Evolutionary conservation across 768 basidiomycete species (phyloP), one percentile per base, ranked within the genome.

Genomic region (Pleurotus pulmonarius): DNA sequence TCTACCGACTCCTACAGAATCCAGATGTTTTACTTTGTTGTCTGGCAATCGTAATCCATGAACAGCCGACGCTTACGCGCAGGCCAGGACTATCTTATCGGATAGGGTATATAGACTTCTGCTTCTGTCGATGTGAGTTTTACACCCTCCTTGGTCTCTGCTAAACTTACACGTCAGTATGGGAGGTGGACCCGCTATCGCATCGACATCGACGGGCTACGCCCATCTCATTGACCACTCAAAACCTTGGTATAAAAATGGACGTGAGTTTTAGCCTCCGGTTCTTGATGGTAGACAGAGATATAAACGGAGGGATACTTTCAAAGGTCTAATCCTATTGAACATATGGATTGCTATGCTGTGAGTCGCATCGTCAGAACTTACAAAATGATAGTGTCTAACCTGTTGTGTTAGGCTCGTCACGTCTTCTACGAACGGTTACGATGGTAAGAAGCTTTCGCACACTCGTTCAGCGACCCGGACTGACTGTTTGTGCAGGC

Each of bases 381-480:
- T 53, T 37, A 46, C 25, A 18, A 4, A 18, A 29, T 5, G 12
- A 12, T 20, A 18, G 11, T 40, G 18, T 22, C 25, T 34, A 26
- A n/a, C 15, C 56, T 57, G n/a, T 29, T 13, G 12, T n/a, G 16
- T 56, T 25, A 55, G 54, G 18, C 54, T 55, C 5, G 46, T 55
- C 40, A 55, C 54, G 20, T 55, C 54, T 24, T 45, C 45, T 25
- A 55, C 54, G 18, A 55, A 55, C 16, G 54, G 54, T 13, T 55
- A 55, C n/a, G 54, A 55, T 38, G 49, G 70, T 9, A 29, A 29
- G 13, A 20, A 56, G 82, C 81, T 51, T 72, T 86, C 49, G 81
- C 85, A 59, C 85, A 83, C 0, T 83, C 83, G 13, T 83, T 81
- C 5, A 85, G 78, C 2, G 83, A 81, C 62, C 85, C 84, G 26